Percentiles rank a stretch among this genome's conserved stretches.
Evolutionary conservation across 148 eudicot species (phyloP).

Genomic region (Rhododendron ovatum): DNA sequence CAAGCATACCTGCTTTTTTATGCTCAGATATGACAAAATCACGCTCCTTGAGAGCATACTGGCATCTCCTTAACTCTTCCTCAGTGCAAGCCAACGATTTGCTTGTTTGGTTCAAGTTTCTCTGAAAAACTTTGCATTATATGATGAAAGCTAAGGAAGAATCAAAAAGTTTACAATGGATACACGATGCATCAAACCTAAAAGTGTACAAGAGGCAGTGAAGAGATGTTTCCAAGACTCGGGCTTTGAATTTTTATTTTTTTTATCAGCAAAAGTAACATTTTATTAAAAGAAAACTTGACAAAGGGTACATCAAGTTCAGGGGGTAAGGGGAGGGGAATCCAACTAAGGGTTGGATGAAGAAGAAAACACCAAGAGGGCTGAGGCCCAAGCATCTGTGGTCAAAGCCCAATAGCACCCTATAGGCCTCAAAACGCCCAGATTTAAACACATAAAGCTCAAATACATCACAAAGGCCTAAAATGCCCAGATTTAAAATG

Average conservation of each 20-base stretch:
- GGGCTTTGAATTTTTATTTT: not conserved
- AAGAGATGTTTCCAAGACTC: not conserved
- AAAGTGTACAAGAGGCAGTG: not conserved
- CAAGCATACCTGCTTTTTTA: conserved; percentile 46
- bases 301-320: too few species aligned
- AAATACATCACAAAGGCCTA: too few species aligned
- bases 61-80: conserved; percentile 36
- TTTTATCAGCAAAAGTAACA: too few species aligned
- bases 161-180: not conserved
- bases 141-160: conserved; percentile 1
- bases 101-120: conserved; percentile 36
- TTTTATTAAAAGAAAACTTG: too few species aligned
- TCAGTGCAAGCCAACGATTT: conserved; percentile 36
- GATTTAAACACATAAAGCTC: too few species aligned
- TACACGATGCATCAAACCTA: not conserved
- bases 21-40: conserved; percentile 52
- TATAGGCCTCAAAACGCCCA: too few species aligned
- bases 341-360: too few species aligned
- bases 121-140: conserved; percentile 24
- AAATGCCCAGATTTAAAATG: too few species aligned
- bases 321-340: too few species aligned
- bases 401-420: too few species aligned
- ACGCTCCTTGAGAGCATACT: conserved; percentile 41
- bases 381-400: too few species aligned
- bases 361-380: too few species aligned